Evolutionary conservation across 805 yeast genomes (phyloP).

Genomic region (Candida awuae): DNA sequence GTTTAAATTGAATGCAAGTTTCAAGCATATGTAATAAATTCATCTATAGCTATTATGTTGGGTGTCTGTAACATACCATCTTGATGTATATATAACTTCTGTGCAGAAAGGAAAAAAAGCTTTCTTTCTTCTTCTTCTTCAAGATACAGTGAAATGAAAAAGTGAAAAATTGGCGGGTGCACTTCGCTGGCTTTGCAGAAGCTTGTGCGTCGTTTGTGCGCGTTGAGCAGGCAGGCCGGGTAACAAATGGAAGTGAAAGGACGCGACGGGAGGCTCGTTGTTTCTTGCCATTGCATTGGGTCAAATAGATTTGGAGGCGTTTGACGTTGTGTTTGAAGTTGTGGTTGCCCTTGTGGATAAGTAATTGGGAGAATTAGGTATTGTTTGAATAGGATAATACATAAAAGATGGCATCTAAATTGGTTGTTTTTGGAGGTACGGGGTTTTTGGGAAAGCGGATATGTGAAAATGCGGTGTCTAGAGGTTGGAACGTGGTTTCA

Average conservation of each 20-base stretch:
- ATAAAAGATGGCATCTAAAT: constrained; percentile 6
- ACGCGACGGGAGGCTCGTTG: too few species aligned
- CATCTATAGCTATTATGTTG: too few species aligned
- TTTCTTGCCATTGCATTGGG: too few species aligned
- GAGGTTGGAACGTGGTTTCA: constrained; percentile 62
- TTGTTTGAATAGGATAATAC: too few species aligned
- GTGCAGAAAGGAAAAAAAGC: not conserved
- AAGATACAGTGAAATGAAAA: not conserved
- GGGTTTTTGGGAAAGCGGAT: constrained; percentile 72
- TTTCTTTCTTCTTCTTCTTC: not conserved
- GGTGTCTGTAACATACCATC: not conserved
- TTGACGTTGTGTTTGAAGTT: too few species aligned
- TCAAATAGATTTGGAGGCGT: too few species aligned
- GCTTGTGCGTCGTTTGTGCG: not conserved
- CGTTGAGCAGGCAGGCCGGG: not conserved
- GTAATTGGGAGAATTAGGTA: too few species aligned
- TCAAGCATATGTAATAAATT: too few species aligned
- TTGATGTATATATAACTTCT: not conserved
- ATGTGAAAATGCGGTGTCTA: constrained; percentile 55
- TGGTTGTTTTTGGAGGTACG: constrained; percentile 77
- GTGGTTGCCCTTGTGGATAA: too few species aligned
- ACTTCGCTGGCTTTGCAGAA: not conserved
- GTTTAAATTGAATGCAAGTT: too few species aligned
- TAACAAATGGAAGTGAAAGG: not conserved
- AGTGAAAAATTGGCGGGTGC: not conserved